These are phyloP conservation scores for Ustilago lituana DNA, from an alignment of 1,284 basidiomycete genomes.

Conservation along the genomic window DNA sequence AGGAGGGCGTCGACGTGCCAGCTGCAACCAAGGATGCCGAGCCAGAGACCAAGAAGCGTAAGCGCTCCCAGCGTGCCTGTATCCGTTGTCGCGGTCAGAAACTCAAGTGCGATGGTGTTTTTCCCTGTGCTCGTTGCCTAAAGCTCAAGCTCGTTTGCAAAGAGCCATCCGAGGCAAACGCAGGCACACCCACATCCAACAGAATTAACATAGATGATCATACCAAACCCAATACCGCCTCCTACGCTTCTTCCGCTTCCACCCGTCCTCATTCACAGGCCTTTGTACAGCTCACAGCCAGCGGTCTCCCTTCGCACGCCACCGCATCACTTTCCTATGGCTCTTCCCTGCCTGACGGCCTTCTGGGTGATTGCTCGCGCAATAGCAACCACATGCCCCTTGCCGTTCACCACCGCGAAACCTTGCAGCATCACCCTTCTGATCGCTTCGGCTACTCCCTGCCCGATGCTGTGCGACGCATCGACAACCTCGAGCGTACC, in stretches of 20 bases:
- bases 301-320: constrained; percentile 21
- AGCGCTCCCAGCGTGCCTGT: constrained; percentile 48
- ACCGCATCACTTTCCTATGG: constrained; percentile 1
- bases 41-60: constrained; percentile 46
- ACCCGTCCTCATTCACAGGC: constrained; percentile 29
- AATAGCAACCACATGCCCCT: constrained; percentile 1
- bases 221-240: constrained; percentile 10
- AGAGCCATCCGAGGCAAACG: constrained; percentile 38
- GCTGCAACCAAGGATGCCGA: constrained; percentile 24
- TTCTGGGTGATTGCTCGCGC: constrained; percentile 5
- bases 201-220: constrained; percentile 25
- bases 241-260: constrained; percentile 20
- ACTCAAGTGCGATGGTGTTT: constrained; percentile 50
- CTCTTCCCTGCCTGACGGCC: constrained; percentile 5
- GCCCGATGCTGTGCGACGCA: constrained; percentile 33
- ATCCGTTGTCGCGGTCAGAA: constrained; percentile 48
- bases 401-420: constrained; percentile 3
- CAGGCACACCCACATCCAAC: constrained; percentile 27
- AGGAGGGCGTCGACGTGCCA: constrained; percentile 8
- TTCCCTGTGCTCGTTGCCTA: constrained; percentile 43
- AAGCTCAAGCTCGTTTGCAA: constrained; percentile 49
- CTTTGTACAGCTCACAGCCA: constrained; percentile 15
- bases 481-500: constrained; percentile 36
- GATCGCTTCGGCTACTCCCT: constrained; percentile 35
- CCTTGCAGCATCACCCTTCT: constrained; percentile 5